Evolutionary conservation across 345 rosid species (phyloP), one percentile per base, ranked within the genome.

Genomic region (Excoecaria agallocha): DNA sequence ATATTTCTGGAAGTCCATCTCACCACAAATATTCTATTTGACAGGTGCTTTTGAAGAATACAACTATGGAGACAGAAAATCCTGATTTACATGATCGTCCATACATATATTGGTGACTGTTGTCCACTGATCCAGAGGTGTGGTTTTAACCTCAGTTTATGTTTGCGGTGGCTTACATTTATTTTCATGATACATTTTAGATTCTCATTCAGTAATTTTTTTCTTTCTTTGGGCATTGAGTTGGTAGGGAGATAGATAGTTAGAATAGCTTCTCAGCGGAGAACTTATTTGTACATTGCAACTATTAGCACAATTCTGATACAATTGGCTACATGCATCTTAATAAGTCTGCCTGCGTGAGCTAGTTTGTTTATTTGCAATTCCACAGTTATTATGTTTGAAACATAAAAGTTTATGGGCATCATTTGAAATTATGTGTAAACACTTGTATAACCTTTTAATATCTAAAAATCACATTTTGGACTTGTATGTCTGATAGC

Each of bases 31-130:
- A 13, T 50, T 38, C 63, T 76, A 43, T 68, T 68, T 79, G 68
- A 71, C 85, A 95, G 99, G 95, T 93, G 83, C 98, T 93, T 79
- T 83, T 96, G 86, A 96, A 93, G 79, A 96, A 93, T 81, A 98
- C 99, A 48, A 96, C 99, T 0, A 91, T 93, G 65, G 99, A 96
- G 85, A 96, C 99, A 9, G 98, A 96, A 83, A n/a, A n/a, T n/a
- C n/a, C n/a, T n/a, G n/a, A n/a, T n/a, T n/a, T n/a, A n/a, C n/a
- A n/a, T n/a, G n/a, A n/a, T n/a, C n/a, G n/a, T n/a, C n/a, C n/a
- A n/a, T n/a, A n/a, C n/a, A n/a, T n/a, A n/a, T n/a, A n/a, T n/a
- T n/a, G n/a, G n/a, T n/a, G n/a, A n/a, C n/a, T n/a, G n/a, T n/a
- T n/a, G n/a, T n/a, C n/a, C n/a, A n/a, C n/a, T n/a, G n/a, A n/a